Conservation (phyloP, 116 monocot species). For the Phalaenopsis hybrid region DNA sequence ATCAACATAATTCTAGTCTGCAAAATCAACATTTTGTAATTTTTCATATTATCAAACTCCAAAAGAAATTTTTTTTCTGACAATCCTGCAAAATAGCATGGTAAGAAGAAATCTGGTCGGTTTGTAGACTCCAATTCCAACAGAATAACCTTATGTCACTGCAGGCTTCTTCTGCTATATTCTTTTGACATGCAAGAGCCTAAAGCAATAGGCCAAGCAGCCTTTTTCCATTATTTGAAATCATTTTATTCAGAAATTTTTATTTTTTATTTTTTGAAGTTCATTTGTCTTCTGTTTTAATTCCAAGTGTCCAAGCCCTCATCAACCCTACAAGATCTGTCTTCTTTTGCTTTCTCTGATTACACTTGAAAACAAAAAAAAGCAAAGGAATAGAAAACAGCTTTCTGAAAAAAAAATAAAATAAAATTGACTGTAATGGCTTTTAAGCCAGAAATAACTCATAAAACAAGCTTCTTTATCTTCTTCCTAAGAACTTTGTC, state of each 20-base stretch:
- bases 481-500: neutral
- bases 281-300: slow-evolving; percentile 5
- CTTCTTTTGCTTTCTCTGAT: slow-evolving; percentile 16
- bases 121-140: neutral
- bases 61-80: neutral
- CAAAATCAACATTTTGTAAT: too few species aligned
- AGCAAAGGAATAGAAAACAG: slow-evolving; percentile 12
- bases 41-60: too few species aligned
- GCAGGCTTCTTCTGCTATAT: neutral
- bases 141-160: neutral
- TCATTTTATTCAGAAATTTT: neutral
- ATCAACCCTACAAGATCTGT: slow-evolving; percentile 21
- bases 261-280: neutral
- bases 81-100: neutral
- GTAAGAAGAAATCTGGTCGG: slow-evolving; percentile 1
- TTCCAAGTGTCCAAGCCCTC: slow-evolving; percentile 20
- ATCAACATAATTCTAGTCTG: too few species aligned
- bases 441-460: slow-evolving; percentile 14
- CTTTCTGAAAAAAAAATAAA: neutral
- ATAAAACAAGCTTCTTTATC: slow-evolving; percentile 3
- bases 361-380: slow-evolving; percentile 7
- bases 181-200: neutral
- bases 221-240: neutral
- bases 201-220: neutral
- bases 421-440: slow-evolving; percentile 12